These are phyloP conservation scores for Paramyrothecium roridum DNA, from an alignment of 2,329 filamentous ascomycete species.

Conservation along the genomic window DNA sequence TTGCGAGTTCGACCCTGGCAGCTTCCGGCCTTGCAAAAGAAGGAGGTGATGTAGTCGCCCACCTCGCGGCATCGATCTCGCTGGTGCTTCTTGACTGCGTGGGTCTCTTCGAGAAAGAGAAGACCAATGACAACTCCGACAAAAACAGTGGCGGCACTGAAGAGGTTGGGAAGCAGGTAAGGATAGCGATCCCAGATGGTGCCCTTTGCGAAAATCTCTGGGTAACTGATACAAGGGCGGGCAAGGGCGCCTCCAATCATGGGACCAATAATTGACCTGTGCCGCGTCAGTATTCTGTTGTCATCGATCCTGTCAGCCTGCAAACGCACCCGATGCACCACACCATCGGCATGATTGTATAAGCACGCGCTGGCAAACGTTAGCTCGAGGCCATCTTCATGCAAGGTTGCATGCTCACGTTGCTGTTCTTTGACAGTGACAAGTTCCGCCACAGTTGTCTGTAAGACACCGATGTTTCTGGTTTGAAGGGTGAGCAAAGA, in stretches of 20 bases:
- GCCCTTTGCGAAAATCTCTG: slow-evolving; percentile 65
- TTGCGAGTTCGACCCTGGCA: slow-evolving; percentile 33
- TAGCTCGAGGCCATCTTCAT: slow-evolving; percentile 10
- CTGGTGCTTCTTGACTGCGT: slow-evolving; percentile 73
- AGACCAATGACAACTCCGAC: slow-evolving; percentile 75
- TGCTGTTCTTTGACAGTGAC: slow-evolving; percentile 93
- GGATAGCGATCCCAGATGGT: slow-evolving; percentile 84
- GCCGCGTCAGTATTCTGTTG: slow-evolving; percentile 18
- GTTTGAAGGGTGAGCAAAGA: slow-evolving; percentile 11
- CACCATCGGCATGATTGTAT: slow-evolving; percentile 96
- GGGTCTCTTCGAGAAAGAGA: slow-evolving; percentile 91
- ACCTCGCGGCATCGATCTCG: slow-evolving; percentile 74
- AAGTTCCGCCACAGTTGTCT: slow-evolving; percentile 92
- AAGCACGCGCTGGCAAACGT: slow-evolving; percentile 69
- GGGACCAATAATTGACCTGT: slow-evolving; percentile 84
- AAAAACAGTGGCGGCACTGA: slow-evolving; percentile 76
- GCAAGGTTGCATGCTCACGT: slow-evolving; percentile 49
- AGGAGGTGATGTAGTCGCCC: slow-evolving; percentile 65
- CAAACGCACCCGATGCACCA: slow-evolving; percentile 82
- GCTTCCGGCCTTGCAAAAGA: slow-evolving; percentile 28
- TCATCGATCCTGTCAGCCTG: neutral
- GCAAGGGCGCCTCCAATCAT: slow-evolving; percentile 88
- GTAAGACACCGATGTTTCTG: slow-evolving; percentile 90
- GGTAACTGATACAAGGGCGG: slow-evolving; percentile 80
- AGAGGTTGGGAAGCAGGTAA: slow-evolving; percentile 88